Conservation (phyloP, 2,329 filamentous ascomycete genomes). For the Colletotrichum scovillei region DNA sequence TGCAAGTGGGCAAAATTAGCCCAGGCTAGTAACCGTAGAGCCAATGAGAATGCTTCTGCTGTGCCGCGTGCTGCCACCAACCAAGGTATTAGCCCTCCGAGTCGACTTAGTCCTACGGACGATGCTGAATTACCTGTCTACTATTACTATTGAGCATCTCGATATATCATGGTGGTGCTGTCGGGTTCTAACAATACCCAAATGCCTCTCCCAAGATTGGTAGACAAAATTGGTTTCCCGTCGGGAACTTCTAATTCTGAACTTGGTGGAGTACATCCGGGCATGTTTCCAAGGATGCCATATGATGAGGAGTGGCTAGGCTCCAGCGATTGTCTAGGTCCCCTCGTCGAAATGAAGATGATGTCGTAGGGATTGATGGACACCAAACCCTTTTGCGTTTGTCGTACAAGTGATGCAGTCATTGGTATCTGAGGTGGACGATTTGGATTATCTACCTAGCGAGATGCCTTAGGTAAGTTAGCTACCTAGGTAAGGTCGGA, state of each 20-base stretch:
- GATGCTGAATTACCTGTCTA: neutral
- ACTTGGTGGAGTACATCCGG: neutral
- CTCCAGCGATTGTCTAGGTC: neutral
- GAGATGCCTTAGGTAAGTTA: too few relatives aligned
- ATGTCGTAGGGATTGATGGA: too few relatives aligned
- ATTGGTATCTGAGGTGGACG: neutral
- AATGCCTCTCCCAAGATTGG: neutral
- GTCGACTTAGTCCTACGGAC: neutral
- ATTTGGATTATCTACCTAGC: too few relatives aligned
- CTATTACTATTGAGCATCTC: neutral
- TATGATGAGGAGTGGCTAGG: neutral
- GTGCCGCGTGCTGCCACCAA: neutral
- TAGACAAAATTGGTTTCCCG: neutral
- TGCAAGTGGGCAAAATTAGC: slow-evolving; percentile 1
- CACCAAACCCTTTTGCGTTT: slow-evolving; percentile 22
- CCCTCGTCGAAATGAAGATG: neutral
- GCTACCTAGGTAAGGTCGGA: too few relatives aligned
- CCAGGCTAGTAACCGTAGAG: neutral
- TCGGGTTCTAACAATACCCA: neutral
- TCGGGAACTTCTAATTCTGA: neutral
- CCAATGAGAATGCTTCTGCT: neutral
- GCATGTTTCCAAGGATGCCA: neutral
- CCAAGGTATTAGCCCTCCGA: neutral
- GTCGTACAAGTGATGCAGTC: slow-evolving; percentile 32
- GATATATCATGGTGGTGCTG: neutral